Conservation (phyloP, 2,329 filamentous ascomycete species). For the Graphilbum fragrans region DNA sequence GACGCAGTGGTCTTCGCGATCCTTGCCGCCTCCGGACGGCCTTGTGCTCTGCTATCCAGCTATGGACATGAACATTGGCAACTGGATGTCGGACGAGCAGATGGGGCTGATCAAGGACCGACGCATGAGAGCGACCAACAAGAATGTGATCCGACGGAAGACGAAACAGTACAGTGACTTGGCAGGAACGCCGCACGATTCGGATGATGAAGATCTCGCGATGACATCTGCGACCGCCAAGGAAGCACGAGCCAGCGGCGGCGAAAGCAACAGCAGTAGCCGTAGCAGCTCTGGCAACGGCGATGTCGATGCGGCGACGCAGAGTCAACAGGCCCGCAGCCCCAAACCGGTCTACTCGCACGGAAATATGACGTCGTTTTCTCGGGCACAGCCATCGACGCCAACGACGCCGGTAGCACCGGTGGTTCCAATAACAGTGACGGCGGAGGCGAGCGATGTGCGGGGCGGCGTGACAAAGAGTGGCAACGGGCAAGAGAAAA, state of each 20-base stretch:
- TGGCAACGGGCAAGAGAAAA: too few relatives aligned
- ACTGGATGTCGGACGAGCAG: conserved; percentile 98
- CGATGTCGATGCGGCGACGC: neutral
- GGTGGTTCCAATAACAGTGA: too few relatives aligned
- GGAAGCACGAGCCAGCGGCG: neutral
- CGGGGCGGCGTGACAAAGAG: too few relatives aligned
- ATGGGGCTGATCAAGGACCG: conserved; percentile 88
- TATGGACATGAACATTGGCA: conserved; percentile 93
- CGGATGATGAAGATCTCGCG: conserved; percentile 50
- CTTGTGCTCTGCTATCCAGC: conserved; percentile 80
- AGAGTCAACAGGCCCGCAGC: neutral
- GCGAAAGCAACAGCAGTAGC: neutral
- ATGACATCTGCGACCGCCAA: neutral
- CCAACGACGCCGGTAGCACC: neutral
- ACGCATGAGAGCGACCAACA: conserved; percentile 64
- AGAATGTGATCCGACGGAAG: conserved; percentile 68
- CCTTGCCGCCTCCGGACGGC: conserved; percentile 67
- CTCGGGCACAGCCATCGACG: conserved; percentile 1
- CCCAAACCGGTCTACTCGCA: conserved; percentile 10
- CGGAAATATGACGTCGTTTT: conserved; percentile 6
- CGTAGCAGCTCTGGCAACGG: neutral
- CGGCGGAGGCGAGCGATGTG: too few relatives aligned
- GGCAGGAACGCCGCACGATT: conserved; percentile 71
- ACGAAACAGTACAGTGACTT: conserved; percentile 78
- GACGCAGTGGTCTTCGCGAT: too few relatives aligned